Base-by-base conservation (phyloP, 495 filamentous ascomycete species). In the Aspergillus ellipticus region DNA sequence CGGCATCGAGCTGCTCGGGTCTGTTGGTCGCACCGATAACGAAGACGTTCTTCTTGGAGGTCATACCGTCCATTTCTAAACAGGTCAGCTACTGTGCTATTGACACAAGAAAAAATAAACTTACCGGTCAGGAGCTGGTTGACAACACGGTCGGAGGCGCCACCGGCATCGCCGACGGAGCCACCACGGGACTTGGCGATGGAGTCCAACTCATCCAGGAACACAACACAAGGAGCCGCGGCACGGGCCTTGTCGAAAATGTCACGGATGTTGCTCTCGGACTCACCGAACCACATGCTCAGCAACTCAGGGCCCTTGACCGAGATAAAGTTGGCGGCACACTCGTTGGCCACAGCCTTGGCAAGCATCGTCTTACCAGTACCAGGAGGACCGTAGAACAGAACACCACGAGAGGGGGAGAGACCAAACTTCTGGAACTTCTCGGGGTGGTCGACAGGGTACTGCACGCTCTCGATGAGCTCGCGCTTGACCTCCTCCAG, bases 381-480 rank as follows among this genome's bases (percentile, higher is more conserved):
- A 89, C 94, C 94, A 58, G 94, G 94, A 46, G 94, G 94, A 41
- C 94, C 94, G 66, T 96, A 98, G 80, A 98, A 98, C 46, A 98
- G 82, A 51, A 98, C 94, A 89, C 94, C 94, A 56, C 94, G 92
- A 58, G 94, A 98, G 54, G 94, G 94, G 35, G 91, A 96, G 54
- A 98, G 86, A 77, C 95, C 95, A 55, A 98, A 98, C 80, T 98
- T 98, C 88, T 96, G 92, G 86, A 97, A 98, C 82, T 95, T 98
- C 74, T 98, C 94, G 63, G 94, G 94, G 69, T 98, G 94, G 71
- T 98, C 94, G 77, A 98, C 94, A 15, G 95, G 94, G 75, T 98
- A 98, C 71, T 97, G 95, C 19, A 98, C 94, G 70, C 87, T 92
- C 80, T 98, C 94, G 83, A 94, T 95, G 77, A 98, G 95, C 77